phyloP scores from a whole-genome alignment of 1,284 basidiomycete species.

The Ganoderma meredithae region DNA sequence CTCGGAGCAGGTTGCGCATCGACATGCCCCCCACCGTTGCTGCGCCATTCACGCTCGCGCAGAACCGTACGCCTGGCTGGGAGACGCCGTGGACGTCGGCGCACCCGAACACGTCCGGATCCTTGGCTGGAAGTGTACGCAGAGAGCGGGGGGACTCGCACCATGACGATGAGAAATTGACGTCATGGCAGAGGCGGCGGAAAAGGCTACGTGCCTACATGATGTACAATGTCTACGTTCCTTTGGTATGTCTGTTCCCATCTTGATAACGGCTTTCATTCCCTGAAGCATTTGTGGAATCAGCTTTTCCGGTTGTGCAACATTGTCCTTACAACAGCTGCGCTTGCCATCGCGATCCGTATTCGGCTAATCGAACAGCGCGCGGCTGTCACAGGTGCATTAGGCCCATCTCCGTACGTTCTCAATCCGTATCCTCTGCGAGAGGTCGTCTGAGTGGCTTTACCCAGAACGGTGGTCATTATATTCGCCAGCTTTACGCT shows the following conservation, averaged over 20 bases:
- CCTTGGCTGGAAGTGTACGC: conserved; percentile 16
- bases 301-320: conserved; percentile 88
- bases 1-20: conserved; percentile 43
- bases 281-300: conserved; percentile 28
- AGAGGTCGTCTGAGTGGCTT: conserved; percentile 22
- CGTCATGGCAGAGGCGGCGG: conserved; percentile 53
- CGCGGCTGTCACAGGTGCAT: conserved; percentile 64
- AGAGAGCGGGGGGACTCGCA: conserved; percentile 39
- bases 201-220: conserved; percentile 70
- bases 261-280: conserved; percentile 27
- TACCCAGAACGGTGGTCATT: conserved; percentile 80
- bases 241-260: conserved; percentile 59
- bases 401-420: conserved; percentile 84
- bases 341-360: conserved; percentile 81
- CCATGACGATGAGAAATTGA: conserved; percentile 46
- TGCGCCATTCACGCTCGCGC: conserved; percentile 58
- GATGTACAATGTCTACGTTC: conserved; percentile 76
- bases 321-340: conserved; percentile 81
- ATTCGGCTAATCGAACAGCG: conserved; percentile 69
- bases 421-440: neutral
- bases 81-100: conserved; percentile 71
- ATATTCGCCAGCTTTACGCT: conserved; percentile 88
- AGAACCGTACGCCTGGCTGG: conserved; percentile 69
- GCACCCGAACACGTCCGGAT: conserved; percentile 34
- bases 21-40: conserved; percentile 50